These are phyloP conservation scores for Tricholoma saponaceum DNA, from an alignment of 768 basidiomycete species.

Conservation along the genomic window DNA sequence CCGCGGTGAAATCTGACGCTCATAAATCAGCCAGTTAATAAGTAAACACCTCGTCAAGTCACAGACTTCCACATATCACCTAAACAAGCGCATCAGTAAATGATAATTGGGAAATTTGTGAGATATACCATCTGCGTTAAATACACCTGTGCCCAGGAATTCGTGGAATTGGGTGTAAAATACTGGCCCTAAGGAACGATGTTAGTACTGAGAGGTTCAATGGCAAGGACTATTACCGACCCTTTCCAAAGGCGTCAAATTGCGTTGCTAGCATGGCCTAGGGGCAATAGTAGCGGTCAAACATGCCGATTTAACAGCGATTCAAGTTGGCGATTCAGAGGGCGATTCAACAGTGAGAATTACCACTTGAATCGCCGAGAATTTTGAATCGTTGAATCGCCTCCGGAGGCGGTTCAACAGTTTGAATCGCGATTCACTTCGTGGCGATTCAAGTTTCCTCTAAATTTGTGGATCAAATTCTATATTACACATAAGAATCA, in stretches of 20 bases:
- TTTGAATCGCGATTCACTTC: too few species aligned
- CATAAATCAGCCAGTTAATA: neutral
- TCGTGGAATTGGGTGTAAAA: neutral
- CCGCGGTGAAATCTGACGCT: slow-evolving; percentile 52
- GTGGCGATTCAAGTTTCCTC: too few species aligned
- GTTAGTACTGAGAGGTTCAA: slow-evolving; percentile 7
- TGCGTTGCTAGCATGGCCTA: neutral
- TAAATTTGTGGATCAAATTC: too few species aligned
- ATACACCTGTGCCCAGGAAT: neutral
- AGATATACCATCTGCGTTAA: neutral
- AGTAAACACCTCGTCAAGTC: neutral
- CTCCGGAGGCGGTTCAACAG: too few species aligned
- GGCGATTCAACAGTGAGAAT: too few species aligned
- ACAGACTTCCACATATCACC: slow-evolving; percentile 63
- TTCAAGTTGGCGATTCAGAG: too few species aligned
- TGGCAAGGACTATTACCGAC: neutral
- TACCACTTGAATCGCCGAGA: too few species aligned
- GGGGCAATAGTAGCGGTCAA: too few species aligned
- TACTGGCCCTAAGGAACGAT: neutral
- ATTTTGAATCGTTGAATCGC: too few species aligned
- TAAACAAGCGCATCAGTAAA: neutral
- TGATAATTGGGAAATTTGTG: neutral
- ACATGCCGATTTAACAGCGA: too few species aligned
- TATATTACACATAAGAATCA: too few species aligned
- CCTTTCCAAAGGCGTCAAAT: neutral